phyloP scores from a whole-genome alignment of 2,329 filamentous ascomycete species.

The Gremmenia infestans region DNA sequence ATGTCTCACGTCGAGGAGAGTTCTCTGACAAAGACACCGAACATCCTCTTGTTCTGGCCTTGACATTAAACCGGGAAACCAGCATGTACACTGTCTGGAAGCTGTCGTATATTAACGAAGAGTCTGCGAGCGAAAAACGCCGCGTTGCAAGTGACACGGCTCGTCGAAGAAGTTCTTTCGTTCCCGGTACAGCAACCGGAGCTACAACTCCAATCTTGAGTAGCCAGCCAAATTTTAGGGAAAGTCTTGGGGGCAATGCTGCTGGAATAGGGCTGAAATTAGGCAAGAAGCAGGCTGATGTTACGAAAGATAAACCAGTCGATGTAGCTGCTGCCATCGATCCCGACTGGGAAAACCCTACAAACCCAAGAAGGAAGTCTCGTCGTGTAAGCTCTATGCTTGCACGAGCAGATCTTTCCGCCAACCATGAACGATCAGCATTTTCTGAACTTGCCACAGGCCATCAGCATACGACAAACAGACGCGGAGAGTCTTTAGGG shows the following conservation, averaged over 20 bases:
- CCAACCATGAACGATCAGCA: constrained; percentile 74
- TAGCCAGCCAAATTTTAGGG: constrained; percentile 60
- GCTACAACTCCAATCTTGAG: constrained; percentile 65
- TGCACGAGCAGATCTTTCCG: constrained; percentile 79
- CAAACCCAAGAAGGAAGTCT: constrained; percentile 53
- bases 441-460: constrained; percentile 63
- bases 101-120: constrained; percentile 68
- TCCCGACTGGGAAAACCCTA: constrained; percentile 54
- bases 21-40: constrained; percentile 35
- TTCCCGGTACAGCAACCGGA: constrained; percentile 66
- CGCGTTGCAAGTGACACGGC: constrained; percentile 33
- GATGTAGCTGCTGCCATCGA: constrained; percentile 69
- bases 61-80: constrained; percentile 75
- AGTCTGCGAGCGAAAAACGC: constrained; percentile 39
- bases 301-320: constrained; percentile 33
- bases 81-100: constrained; percentile 82
- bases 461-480: constrained; percentile 38
- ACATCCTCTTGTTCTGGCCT: constrained; percentile 62
- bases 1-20: constrained; percentile 65
- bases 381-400: constrained; percentile 88
- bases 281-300: constrained; percentile 18
- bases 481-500: constrained; percentile 64
- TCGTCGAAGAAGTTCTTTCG: constrained; percentile 56
- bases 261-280: constrained; percentile 15
- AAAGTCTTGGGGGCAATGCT: constrained; percentile 60